Evolutionary conservation across 2,329 filamentous ascomycete species (phyloP).

Genomic region (Paecilomyces niveus): DNA sequence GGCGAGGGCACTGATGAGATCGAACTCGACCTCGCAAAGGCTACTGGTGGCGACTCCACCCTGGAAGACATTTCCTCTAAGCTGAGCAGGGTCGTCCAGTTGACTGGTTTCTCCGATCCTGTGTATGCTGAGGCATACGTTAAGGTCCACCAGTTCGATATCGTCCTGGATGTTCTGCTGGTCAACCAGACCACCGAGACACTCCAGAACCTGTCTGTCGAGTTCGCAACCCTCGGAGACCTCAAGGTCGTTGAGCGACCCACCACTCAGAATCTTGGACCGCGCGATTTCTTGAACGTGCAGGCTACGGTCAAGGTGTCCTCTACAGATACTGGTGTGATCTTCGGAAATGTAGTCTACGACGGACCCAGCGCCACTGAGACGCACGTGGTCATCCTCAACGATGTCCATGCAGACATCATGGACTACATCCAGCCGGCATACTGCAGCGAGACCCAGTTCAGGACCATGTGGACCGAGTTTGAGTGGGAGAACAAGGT

Average conservation of each 20-base stretch:
- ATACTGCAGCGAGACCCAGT: conserved; percentile 93
- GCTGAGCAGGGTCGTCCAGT: conserved; percentile 88
- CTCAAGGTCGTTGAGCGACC: conserved; percentile 96
- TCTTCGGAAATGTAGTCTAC: conserved; percentile 98
- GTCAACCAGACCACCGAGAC: conserved; percentile 98
- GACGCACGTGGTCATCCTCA: conserved; percentile 94
- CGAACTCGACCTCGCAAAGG: conserved; percentile 84
- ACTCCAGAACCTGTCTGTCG: conserved; percentile 91
- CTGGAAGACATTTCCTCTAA: conserved; percentile 88
- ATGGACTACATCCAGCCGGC: conserved; percentile 99
- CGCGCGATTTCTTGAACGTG: conserved; percentile 95
- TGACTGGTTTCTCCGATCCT: conserved; percentile 95
- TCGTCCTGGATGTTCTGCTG: conserved; percentile 88
- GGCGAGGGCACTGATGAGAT: conserved; percentile 77
- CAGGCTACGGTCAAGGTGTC: conserved; percentile 99
- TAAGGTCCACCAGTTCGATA: conserved; percentile 98
- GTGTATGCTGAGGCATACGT: conserved; percentile 99
- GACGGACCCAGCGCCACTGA: conserved; percentile 88
- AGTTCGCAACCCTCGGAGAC: conserved; percentile 96
- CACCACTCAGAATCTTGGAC: conserved; percentile 89
- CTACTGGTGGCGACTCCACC: conserved; percentile 79
- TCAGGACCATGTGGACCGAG: conserved; percentile 99
- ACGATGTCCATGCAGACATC: conserved; percentile 96
- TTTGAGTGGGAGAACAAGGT: conserved; percentile 99
- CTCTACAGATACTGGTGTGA: conserved; percentile 94